Evolutionary conservation across 441 rosid genomes (phyloP), one percentile per base, ranked within the genome.

Genomic region (Sinapis alba): DNA sequence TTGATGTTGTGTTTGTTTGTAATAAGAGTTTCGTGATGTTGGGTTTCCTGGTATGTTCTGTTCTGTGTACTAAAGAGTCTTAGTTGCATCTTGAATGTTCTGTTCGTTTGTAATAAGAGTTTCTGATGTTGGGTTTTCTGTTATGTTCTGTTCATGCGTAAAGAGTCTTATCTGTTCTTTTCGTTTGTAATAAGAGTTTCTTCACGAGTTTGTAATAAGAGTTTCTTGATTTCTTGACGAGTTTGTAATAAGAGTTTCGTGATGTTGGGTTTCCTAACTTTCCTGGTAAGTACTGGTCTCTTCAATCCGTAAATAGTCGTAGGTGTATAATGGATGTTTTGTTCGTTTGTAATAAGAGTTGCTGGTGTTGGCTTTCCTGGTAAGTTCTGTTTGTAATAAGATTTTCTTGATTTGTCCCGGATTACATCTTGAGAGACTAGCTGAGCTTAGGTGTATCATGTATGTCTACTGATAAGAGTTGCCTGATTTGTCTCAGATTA

Each of bases 401-500:
- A 50, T 0, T 50, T 50, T 47, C 54, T 16, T 47, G 54, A 47
- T 7, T 32, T 47, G 9, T 45, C 8, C 19, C 53, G 1, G 21
- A 47, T 7, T 47, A 47, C 54, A 47, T 7, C 21, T 47, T 16
- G 2, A 21, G 60, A 21, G 59, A 11, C 28, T 21, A 54, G 60
- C 60, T 21, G n/a, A 12, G 28, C 16, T 47, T 2, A 16, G 21
- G 54, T 47, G 21, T 16, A 7, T 47, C 21, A 7, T 47, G 54
- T 47, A 47, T 47, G 21, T 60, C 6, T 70, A 45, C 63, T 81
- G 32, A 59, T 12, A 19, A 47, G 65, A 51, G 8, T 72, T 45
- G 62, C 12, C 59, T 69, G 72, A 20, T 47, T 66, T 72, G 62
- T 24, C 11, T 10, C 86, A 96, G 98, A 96, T 18, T 93, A 96